phyloP scores from a whole-genome alignment of 2,329 filamentous ascomycete genomes.

The Pestalotiopsis fici region DNA sequence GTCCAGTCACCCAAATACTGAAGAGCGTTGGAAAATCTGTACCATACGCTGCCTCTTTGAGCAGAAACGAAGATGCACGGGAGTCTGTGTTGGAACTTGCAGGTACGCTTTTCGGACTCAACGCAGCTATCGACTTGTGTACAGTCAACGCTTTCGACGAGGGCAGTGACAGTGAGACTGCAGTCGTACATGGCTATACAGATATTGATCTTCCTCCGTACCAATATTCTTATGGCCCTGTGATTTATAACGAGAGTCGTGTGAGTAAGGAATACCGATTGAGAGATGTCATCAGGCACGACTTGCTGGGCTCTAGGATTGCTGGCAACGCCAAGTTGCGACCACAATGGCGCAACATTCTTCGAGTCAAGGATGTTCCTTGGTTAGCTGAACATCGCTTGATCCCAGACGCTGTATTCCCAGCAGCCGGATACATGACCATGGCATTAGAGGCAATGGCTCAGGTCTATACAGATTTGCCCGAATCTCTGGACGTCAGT shows the following conservation, averaged over 20 bases:
- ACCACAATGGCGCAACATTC: conserved; percentile 16
- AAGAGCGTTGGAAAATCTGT: conserved; percentile 7
- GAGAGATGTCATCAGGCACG: conserved; percentile 14
- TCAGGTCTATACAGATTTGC: neutral
- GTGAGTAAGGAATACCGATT: conserved; percentile 9
- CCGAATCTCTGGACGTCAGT: neutral
- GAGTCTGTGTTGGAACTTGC: conserved; percentile 10
- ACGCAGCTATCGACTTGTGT: conserved; percentile 9
- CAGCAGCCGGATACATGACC: neutral
- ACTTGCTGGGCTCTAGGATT: conserved; percentile 12
- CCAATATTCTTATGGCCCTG: neutral
- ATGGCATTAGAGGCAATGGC: neutral
- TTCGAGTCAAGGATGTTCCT: conserved; percentile 13
- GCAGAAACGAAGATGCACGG: conserved; percentile 8
- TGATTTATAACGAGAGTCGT: conserved; percentile 8
- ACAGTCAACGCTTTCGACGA: conserved; percentile 13
- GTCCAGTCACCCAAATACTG: conserved; percentile 11
- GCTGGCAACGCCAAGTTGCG: conserved; percentile 11
- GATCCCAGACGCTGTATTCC: neutral
- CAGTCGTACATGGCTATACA: conserved; percentile 4
- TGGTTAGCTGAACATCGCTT: conserved; percentile 13
- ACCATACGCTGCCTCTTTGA: conserved; percentile 7
- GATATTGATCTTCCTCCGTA: conserved; percentile 12
- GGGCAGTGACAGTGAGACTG: conserved; percentile 5
- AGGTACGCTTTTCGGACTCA: conserved; percentile 11